These are phyloP conservation scores for Pterocarpus santalinus DNA, from an alignment of 306 rosid genomes.

Conservation along the genomic window DNA sequence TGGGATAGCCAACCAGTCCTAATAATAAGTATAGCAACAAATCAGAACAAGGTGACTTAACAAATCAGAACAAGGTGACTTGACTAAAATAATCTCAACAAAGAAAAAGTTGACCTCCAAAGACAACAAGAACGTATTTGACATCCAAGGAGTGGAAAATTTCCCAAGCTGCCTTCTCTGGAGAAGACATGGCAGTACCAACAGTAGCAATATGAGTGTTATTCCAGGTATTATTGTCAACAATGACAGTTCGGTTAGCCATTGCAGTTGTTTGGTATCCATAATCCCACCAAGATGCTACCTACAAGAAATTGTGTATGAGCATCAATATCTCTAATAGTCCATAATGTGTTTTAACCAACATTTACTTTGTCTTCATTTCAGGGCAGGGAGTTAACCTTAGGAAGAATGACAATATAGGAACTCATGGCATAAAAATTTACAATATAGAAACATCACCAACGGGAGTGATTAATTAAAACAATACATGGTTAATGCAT, in stretches of 20 bases:
- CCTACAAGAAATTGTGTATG: slow-evolving; percentile 61
- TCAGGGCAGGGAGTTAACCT: slow-evolving; percentile 10
- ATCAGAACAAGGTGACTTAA: slow-evolving; percentile 47
- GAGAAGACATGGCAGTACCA: slow-evolving; percentile 99
- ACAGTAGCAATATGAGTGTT: slow-evolving; percentile 99
- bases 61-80: slow-evolving; percentile 46
- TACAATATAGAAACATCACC: not conserved
- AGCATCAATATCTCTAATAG: slow-evolving; percentile 28
- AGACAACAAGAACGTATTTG: slow-evolving; percentile 98
- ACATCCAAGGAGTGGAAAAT: slow-evolving; percentile 95
- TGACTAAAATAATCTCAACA: slow-evolving; percentile 29
- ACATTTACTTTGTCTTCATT: slow-evolving; percentile 11
- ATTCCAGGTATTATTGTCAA: slow-evolving; percentile 99
- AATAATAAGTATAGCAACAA: slow-evolving; percentile 45
- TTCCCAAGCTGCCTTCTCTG: slow-evolving; percentile 99
- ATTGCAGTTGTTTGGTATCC: slow-evolving; percentile 99
- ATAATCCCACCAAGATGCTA: slow-evolving; percentile 99
- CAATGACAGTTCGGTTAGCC: slow-evolving; percentile 99
- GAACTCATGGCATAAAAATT: slow-evolving; percentile 22
- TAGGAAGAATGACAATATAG: slow-evolving; percentile 10
- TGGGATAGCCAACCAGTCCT: slow-evolving; percentile 99
- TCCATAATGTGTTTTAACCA: slow-evolving; percentile 5
- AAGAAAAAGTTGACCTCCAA: slow-evolving; percentile 82
- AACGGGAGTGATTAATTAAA: slow-evolving; percentile 12
- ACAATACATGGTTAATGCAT: not conserved